These are phyloP conservation scores for Penicillium italicum DNA, from an alignment of 2,329 filamentous ascomycete species.

Conservation along the genomic window DNA sequence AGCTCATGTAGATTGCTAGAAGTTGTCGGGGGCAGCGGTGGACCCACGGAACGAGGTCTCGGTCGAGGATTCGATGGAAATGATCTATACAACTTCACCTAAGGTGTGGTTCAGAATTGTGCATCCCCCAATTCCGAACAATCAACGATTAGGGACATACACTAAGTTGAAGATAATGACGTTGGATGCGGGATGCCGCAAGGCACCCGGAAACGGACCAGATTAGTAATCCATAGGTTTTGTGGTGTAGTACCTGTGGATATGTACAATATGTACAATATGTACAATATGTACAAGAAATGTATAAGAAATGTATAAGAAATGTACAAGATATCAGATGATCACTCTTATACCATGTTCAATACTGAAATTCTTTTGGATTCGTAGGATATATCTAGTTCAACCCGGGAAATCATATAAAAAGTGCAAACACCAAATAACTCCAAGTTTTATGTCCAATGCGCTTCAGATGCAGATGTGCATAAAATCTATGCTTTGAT, in stretches of 20 bases:
- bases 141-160: neutral
- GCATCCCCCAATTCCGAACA: neutral
- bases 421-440: slow-evolving; percentile 1
- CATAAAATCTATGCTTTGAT: slow-evolving; percentile 21
- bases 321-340: neutral
- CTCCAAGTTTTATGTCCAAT: slow-evolving; percentile 4
- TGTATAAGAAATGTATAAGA: too few species aligned
- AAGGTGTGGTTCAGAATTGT: neutral
- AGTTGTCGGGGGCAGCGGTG: neutral
- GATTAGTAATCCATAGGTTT: slow-evolving; percentile 3
- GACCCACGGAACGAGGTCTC: neutral
- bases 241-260: too few species aligned
- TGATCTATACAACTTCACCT: neutral
- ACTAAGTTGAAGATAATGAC: neutral
- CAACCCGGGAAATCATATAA: neutral
- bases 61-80: neutral
- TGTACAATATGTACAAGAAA: too few species aligned
- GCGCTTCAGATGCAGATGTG: slow-evolving; percentile 9
- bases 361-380: neutral
- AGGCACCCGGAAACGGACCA: neutral
- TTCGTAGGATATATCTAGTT: slow-evolving; percentile 8
- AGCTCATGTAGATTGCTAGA: neutral
- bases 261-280: too few species aligned
- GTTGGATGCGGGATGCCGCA: neutral
- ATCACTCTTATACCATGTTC: neutral